Base-by-base conservation (phyloP, 2,329 filamentous ascomycete species). In the Ophiocordyceps australis region DNA sequence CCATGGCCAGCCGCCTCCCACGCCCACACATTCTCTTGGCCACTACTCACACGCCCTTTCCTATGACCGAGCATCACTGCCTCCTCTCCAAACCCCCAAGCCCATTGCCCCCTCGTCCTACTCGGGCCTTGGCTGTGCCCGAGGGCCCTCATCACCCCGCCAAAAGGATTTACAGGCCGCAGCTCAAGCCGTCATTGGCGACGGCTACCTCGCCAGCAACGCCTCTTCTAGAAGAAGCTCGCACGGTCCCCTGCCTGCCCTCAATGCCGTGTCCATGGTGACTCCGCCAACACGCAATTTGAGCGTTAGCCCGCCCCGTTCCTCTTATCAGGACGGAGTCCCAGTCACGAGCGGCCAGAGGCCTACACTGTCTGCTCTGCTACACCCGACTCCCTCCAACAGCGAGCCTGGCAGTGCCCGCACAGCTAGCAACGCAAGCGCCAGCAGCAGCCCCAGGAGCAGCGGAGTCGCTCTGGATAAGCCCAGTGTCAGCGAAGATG, bases 401-500 rank as follows among this genome's bases (percentile, higher is more conserved):
- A 59, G 57, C 25, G 60, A 59, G 41, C 52, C 54, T 18, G 53
- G 43, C 32, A 59, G 51, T 36, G 54, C 51, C 8, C 59, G 57
- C 30, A 44, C 52, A 16, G 52, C 35, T 23, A 52, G 40, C 39
- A 52, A 35, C 24, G 46, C 46, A 34, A 57, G 57, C 36, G 54
- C 50, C 7, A 42, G 43, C 33, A 65, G 59, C 35, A 52, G 45
- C 27, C 45, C 46, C 6, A 42, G 47, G 26, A 30, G 38, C 13
- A 38, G 30, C 19, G 40, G 32, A 14, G 26, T 39, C 11, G 39
- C 37, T 12, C 34, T 36, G 7, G 47, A 51, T 25, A 45, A 46
- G 30, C 37, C 40, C 15, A 62, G 58, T 5, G 68, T 65, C 25
- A 53, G 61, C 12, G 74, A 79, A 43, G 75, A 80, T 35, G 62